phyloP scores from a whole-genome alignment of 495 filamentous ascomycete genomes.

The Podospora bellae-mahoneyi region DNA sequence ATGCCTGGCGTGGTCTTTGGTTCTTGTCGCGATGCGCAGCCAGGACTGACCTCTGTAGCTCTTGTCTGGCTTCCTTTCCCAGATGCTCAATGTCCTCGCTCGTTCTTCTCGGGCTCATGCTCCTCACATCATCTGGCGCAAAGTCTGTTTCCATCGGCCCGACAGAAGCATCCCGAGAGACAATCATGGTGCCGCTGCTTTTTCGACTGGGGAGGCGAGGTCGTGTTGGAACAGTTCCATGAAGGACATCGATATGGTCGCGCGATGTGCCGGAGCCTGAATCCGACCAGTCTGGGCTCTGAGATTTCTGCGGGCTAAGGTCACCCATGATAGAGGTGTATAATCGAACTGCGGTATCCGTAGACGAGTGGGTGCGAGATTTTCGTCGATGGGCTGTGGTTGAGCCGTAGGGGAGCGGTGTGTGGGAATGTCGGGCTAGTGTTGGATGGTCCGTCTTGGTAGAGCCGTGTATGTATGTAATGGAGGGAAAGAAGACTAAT shows the following conservation, averaged over 20 bases:
- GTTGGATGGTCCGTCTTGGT: too few relatives aligned
- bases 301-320: conserved; percentile 12
- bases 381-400: not conserved
- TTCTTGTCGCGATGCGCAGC: conserved; percentile 11
- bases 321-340: conserved; percentile 25
- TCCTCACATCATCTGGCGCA: conserved; percentile 81
- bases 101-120: conserved; percentile 91
- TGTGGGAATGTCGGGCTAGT: not conserved
- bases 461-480: too few relatives aligned
- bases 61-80: conserved; percentile 68
- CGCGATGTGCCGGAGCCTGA: conserved; percentile 39
- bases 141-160: conserved; percentile 61
- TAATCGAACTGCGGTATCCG: not conserved
- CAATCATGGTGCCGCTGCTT: conserved; percentile 76
- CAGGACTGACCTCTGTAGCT: conserved; percentile 52
- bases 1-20: not conserved
- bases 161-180: conserved; percentile 69
- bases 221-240: conserved; percentile 47
- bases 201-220: conserved; percentile 59
- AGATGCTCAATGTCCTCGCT: conserved; percentile 84
- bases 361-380: not conserved
- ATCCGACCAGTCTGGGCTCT: conserved; percentile 34
- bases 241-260: conserved; percentile 32
- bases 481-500: not conserved
- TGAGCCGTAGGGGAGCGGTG: not conserved